These are phyloP conservation scores for Fusarium camptoceras DNA, from an alignment of 2,329 filamentous ascomycete genomes.

Conservation along the genomic window DNA sequence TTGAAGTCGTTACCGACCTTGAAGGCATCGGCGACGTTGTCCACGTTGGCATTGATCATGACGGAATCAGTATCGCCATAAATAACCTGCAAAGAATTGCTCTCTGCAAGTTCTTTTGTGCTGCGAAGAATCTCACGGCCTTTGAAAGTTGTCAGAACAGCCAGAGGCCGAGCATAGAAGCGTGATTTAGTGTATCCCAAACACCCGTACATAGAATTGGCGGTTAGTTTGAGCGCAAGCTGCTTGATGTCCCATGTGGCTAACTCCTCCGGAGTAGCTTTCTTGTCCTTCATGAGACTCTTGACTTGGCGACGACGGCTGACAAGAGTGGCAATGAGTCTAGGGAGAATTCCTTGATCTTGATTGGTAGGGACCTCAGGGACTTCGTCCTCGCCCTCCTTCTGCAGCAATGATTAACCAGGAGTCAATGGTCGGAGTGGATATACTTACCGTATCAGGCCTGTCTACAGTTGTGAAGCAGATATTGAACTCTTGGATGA, in stretches of 20 bases:
- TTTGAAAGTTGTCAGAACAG: slow-evolving; percentile 96
- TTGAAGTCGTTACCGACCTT: slow-evolving; percentile 97
- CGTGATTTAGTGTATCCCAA: slow-evolving; percentile 96
- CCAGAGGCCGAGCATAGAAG: slow-evolving; percentile 94
- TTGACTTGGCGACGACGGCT: slow-evolving; percentile 92
- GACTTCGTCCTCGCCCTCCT: slow-evolving; percentile 85
- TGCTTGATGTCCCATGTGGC: slow-evolving; percentile 99
- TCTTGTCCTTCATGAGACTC: slow-evolving; percentile 94
- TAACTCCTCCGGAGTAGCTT: slow-evolving; percentile 84
- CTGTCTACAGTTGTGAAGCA: slow-evolving; percentile 98
- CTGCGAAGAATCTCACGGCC: slow-evolving; percentile 96
- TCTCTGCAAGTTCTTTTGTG: slow-evolving; percentile 95
- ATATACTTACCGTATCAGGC: slow-evolving; percentile 70
- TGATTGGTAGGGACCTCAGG: slow-evolving; percentile 86
- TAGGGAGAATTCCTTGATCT: slow-evolving; percentile 86
- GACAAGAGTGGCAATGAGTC: slow-evolving; percentile 91
- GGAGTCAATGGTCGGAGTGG: neutral
- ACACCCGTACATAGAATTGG: slow-evolving; percentile 99
- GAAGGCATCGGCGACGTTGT: slow-evolving; percentile 89
- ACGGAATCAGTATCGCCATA: slow-evolving; percentile 99
- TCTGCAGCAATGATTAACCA: slow-evolving; percentile 49
- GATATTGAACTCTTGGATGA: slow-evolving; percentile 99
- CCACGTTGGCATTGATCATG: slow-evolving; percentile 99
- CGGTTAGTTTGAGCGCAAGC: slow-evolving; percentile 93
- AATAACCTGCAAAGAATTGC: slow-evolving; percentile 90